Evolutionary conservation across 1,284 basidiomycete genomes (phyloP).

Genomic region (Pascua sp.): DNA sequence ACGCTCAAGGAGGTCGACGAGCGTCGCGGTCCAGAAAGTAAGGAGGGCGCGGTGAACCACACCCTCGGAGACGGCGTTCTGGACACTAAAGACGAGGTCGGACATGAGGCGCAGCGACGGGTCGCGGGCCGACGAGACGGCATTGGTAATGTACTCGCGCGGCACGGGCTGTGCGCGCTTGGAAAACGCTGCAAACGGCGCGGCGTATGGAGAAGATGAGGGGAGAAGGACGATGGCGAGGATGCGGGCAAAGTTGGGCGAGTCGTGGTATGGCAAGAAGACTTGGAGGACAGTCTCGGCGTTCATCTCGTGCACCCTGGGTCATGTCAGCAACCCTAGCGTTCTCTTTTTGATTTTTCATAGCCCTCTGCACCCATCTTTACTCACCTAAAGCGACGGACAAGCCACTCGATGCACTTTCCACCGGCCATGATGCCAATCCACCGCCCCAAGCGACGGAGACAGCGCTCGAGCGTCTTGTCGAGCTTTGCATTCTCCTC

Average conservation of each 20-base stretch:
- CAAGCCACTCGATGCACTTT: slow-evolving; percentile 94
- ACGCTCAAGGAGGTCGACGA: slow-evolving; percentile 73
- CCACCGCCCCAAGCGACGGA: slow-evolving; percentile 72
- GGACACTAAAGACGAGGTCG: slow-evolving; percentile 52
- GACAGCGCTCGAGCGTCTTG: slow-evolving; percentile 53
- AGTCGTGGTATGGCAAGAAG: slow-evolving; percentile 93
- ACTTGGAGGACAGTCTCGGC: slow-evolving; percentile 71
- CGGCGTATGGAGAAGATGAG: slow-evolving; percentile 40
- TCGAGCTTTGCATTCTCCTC: slow-evolving; percentile 64
- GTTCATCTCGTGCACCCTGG: slow-evolving; percentile 90
- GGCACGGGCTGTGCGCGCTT: slow-evolving; percentile 68
- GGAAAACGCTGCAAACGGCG: slow-evolving; percentile 68
- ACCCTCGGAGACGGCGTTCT: slow-evolving; percentile 55
- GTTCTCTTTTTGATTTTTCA: not conserved
- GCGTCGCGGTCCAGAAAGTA: slow-evolving; percentile 75
- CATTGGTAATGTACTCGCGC: slow-evolving; percentile 67
- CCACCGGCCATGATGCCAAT: slow-evolving; percentile 76
- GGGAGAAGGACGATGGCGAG: slow-evolving; percentile 75
- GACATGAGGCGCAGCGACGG: slow-evolving; percentile 59
- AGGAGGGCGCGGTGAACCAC: slow-evolving; percentile 68
- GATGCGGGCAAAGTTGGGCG: slow-evolving; percentile 91
- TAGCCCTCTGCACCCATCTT: not conserved
- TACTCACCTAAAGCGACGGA: slow-evolving; percentile 79
- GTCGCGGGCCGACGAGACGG: slow-evolving; percentile 55
- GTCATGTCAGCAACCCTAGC: not conserved